Conservation (phyloP, 2,329 filamentous ascomycete species). For the Calonectria pseudoturangicola region DNA sequence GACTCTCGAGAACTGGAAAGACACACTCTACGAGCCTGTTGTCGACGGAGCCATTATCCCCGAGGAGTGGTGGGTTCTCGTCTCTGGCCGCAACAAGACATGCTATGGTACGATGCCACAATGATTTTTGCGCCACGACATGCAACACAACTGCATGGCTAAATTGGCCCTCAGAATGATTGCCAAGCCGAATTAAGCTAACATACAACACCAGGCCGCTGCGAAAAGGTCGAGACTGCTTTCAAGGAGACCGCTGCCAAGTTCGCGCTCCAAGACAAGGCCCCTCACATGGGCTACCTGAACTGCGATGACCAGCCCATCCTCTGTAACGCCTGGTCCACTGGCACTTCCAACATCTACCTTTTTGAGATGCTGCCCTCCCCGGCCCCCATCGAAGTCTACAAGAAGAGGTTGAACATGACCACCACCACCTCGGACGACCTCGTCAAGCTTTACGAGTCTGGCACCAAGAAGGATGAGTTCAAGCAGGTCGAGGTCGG, state of each 20-base stretch:
- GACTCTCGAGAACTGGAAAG: conserved; percentile 82
- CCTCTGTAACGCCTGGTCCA: conserved; percentile 84
- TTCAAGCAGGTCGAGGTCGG: conserved; percentile 72
- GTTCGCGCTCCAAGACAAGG: conserved; percentile 76
- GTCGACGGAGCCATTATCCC: conserved; percentile 76
- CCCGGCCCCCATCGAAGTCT: conserved; percentile 78
- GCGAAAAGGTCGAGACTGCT: conserved; percentile 77
- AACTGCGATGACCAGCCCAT: conserved; percentile 85
- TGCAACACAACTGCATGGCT: conserved; percentile 22
- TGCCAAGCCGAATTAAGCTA: conserved; percentile 49
- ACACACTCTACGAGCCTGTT: conserved; percentile 78
- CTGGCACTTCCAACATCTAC: conserved; percentile 79
- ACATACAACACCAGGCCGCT: conserved; percentile 72
- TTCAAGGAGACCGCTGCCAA: conserved; percentile 80
- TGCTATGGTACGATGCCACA: conserved; percentile 75
- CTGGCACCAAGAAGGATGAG: conserved; percentile 67
- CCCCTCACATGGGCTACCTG: conserved; percentile 80
- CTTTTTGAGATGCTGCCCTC: conserved; percentile 80
- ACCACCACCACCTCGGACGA: conserved; percentile 80
- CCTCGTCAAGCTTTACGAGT: conserved; percentile 75
- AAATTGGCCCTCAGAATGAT: conserved; percentile 23
- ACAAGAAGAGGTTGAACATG: conserved; percentile 80
- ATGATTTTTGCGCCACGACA: conserved; percentile 24
- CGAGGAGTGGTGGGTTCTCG: conserved; percentile 85
- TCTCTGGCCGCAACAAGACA: conserved; percentile 86